Base-by-base conservation (phyloP, 345 rosid species). In the Lepidium aucheri region DNA sequence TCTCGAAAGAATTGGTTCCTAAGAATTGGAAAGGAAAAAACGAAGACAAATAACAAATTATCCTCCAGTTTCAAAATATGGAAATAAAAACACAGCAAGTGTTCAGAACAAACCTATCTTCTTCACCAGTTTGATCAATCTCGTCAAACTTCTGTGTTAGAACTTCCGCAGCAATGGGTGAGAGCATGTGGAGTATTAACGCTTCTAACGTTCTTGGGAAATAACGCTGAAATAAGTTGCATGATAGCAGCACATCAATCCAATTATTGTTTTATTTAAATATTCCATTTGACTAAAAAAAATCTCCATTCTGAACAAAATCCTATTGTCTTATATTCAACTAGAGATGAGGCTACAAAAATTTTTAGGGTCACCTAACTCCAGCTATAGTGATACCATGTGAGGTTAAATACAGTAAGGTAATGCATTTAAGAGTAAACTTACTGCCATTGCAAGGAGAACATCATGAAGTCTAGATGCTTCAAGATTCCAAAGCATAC, bases 121-220 rank as follows among this genome's bases (percentile, higher is more conserved):
- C 85, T 77, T 88, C 90, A 67, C 79, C 60, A 65, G 55, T 72
- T 57, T 78, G 85, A 69, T 88, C 95, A 14, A 88, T 83, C 74
- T 85, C 89, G 47, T 93, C 96, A 77, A 90, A 90, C 68, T 88
- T 93, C 67, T 77, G 77, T 7, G 95, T 83, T 49, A 90, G 86
- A 70, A 85, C 86, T 79, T 93, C 97, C 11, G 91, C 95, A 52
- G 90, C 89, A 53, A 79, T 74, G 24, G 97, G 96, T 39, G 89
- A 85, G 78, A 84, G 95, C 83, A 86, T 79, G 84, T 93, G 94
- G 53, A 88, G 76, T 74, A 86, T 64, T 60, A 93, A 74, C 39
- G 86, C 94, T 81, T 94, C 95, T 79, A 85, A 78, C 60, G 92
- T 94, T 79, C 96, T 86, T 20, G 96, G 97, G 71, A 94, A 94